A percentile compares a stretch with the other conserved stretches of the same genome.
phyloP scores from a whole-genome alignment of 257 asterid species.

The Solanum tarapatanum region DNA sequence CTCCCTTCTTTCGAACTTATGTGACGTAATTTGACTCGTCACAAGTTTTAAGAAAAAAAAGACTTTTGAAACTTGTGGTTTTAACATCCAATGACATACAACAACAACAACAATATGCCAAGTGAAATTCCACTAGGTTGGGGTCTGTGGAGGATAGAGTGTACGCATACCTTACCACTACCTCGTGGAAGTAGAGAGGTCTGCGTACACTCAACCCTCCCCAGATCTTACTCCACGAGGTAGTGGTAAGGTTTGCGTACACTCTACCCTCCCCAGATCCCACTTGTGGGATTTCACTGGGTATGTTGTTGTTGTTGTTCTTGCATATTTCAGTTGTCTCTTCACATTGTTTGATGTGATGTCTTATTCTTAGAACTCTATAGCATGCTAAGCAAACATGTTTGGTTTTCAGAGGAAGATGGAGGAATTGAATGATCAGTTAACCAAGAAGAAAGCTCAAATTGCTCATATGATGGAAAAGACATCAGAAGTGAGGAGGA shows the following conservation, averaged over 20 bases:
- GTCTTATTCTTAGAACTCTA: background rate
- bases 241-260: background rate
- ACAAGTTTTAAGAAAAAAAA: background rate
- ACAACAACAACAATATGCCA: background rate
- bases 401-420: constrained; percentile 46
- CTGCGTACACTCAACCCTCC: background rate
- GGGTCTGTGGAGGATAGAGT: background rate
- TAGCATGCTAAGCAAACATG: background rate
- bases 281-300: background rate
- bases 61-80: background rate
- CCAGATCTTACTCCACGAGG: background rate
- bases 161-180: background rate
- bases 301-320: background rate
- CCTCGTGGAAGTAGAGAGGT: background rate
- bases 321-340: background rate
- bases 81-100: background rate
- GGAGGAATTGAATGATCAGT: constrained; percentile 39
- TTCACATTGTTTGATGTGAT: background rate
- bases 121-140: background rate
- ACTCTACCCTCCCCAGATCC: background rate
- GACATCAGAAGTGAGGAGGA: constrained; percentile 64
- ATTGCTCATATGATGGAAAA: constrained; percentile 48
- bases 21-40: background rate
- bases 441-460: constrained; percentile 47
- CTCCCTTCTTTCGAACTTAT: background rate